phyloP scores from a whole-genome alignment of 1,284 basidiomycete genomes.

The Psilocybe mexicana region DNA sequence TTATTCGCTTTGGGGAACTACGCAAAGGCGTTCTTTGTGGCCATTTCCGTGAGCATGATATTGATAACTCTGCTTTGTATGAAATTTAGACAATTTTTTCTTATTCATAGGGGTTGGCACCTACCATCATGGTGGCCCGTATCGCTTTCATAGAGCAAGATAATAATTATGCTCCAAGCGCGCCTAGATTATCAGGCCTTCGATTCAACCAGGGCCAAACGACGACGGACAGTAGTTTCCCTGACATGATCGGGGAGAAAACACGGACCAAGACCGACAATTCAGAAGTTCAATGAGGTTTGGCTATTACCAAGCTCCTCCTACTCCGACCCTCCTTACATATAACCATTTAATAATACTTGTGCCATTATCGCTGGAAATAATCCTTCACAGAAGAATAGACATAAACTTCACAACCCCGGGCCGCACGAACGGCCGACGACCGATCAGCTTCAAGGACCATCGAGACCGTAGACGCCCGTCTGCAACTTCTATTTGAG shows the following conservation, averaged over 20 bases:
- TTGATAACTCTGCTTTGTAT: neutral
- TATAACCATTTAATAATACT: too few species aligned
- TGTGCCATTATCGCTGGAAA: too few species aligned
- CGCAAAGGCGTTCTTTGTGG: neutral
- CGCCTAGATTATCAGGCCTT: neutral
- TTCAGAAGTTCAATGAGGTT: too few species aligned
- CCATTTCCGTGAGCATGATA: conserved; percentile 1
- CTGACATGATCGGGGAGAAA: neutral
- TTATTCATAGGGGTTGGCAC: conserved; percentile 3
- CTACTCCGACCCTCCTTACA: too few species aligned
- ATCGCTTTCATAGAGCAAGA: conserved; percentile 1
- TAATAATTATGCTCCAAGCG: neutral
- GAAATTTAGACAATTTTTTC: neutral
- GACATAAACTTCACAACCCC: too few species aligned
- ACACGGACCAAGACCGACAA: neutral
- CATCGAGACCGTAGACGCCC: too few species aligned
- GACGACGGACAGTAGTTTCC: neutral
- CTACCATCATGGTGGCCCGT: conserved; percentile 10
- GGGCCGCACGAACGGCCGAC: too few species aligned
- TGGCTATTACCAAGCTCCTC: too few species aligned
- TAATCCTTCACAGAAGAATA: too few species aligned
- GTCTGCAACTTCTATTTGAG: too few species aligned
- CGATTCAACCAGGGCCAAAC: neutral
- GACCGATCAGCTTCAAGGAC: too few species aligned
- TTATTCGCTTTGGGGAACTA: conserved; percentile 1